Percentiles rank a stretch among this genome's conserved stretches.
These are phyloP conservation scores for Microbotryum violaceum DNA, from an alignment of 1,284 basidiomycete species.

Conservation along the genomic window DNA sequence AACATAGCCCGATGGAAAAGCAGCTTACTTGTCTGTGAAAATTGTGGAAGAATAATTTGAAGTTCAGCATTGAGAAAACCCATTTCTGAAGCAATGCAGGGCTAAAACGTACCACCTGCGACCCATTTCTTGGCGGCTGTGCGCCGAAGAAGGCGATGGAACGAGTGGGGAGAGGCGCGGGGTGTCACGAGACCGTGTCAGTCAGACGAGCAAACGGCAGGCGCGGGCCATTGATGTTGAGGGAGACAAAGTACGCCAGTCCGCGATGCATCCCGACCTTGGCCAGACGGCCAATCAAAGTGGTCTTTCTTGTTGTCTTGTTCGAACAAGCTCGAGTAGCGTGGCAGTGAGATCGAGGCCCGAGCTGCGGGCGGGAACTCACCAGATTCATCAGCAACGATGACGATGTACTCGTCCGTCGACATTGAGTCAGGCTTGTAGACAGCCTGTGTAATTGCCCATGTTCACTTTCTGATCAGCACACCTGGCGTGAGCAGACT, in stretches of 20 bases:
- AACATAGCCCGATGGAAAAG: not conserved
- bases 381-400: constrained; percentile 39
- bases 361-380: not conserved
- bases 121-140: constrained; percentile 38
- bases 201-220: not conserved
- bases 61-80: no score
- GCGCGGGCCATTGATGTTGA: not conserved
- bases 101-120: constrained; percentile 36
- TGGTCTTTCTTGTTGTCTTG: no score
- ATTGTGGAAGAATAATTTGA: not conserved
- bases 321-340: no score
- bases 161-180: no score
- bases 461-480: no score
- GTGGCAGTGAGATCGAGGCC: not conserved
- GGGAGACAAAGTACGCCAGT: no score
- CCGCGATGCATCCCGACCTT: no score
- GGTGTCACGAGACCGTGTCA: not conserved
- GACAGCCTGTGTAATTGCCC: constrained; percentile 15
- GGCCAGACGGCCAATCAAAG: no score
- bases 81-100: no score
- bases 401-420: constrained; percentile 42
- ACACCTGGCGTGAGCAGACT: not conserved
- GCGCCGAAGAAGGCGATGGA: not conserved
- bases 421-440: constrained; percentile 40
- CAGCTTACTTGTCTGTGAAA: constrained; percentile 8